phyloP scores from a whole-genome alignment of 371 early-diverging fungal species.

The Mortierella sp. region DNA sequence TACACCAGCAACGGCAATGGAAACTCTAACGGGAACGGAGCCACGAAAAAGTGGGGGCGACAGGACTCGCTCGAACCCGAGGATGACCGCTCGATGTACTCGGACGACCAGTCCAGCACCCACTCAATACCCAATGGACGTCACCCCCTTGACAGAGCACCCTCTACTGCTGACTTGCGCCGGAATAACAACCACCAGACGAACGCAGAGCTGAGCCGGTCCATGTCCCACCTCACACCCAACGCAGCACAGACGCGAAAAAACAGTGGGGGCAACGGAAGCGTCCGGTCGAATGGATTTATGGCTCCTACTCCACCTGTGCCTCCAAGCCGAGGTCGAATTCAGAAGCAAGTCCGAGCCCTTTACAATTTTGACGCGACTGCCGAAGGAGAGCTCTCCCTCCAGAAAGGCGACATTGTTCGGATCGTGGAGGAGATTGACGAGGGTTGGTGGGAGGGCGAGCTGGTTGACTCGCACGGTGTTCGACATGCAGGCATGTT shows the following conservation, averaged over 20 bases:
- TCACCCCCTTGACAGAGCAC: conserved; percentile 44
- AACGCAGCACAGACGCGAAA: conserved; percentile 53
- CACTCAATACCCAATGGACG: conserved; percentile 44
- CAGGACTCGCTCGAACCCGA: conserved; percentile 46
- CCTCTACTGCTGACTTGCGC: conserved; percentile 30
- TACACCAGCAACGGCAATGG: conserved; percentile 9
- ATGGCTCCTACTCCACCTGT: conserved; percentile 35
- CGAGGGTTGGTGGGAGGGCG: conserved; percentile 93
- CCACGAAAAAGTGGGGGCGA: conserved; percentile 19
- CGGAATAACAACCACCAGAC: conserved; percentile 20
- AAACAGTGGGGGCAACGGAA: conserved; percentile 41
- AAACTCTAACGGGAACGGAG: conserved; percentile 6
- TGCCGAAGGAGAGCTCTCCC: conserved; percentile 75
- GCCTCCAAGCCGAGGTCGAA: conserved; percentile 24
- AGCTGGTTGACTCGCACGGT: conserved; percentile 65
- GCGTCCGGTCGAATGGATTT: conserved; percentile 39
- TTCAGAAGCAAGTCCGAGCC: conserved; percentile 65
- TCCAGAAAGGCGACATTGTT: conserved; percentile 79
- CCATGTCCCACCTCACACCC: conserved; percentile 56
- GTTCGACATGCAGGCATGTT: conserved; percentile 75
- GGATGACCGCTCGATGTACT: conserved; percentile 39
- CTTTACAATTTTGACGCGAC: conserved; percentile 79
- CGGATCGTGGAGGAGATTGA: conserved; percentile 82
- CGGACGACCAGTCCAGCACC: conserved; percentile 38
- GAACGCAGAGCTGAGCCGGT: conserved; percentile 51